Base-by-base conservation (phyloP, 768 basidiomycete species). In the Lactarius tabidus region DNA sequence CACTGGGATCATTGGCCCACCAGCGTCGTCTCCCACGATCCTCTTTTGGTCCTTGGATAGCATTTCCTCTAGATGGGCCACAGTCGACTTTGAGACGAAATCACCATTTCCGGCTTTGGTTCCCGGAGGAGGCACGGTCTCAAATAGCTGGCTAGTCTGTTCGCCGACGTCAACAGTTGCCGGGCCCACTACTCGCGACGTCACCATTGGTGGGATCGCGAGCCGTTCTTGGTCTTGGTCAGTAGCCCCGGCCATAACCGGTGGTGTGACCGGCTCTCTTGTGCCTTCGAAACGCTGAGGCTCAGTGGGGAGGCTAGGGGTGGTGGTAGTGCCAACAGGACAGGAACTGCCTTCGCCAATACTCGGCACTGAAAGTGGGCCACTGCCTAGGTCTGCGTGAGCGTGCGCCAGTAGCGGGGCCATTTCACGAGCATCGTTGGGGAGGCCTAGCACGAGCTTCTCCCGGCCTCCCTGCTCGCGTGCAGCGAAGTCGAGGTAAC, bases 401-500 rank as follows among this genome's bases (percentile, higher is more conserved):
- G 65, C 57, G 2, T 39, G 28, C 3, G 39, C 65, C 33, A 53
- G 3, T 15, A 66, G n/a, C 23, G 61, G 57, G 3, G 65, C 65
- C n/a, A 66, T 51, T 9, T 54, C 41, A 23, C 31, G 26, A 14
- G 56, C 41, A 26, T 66, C 65, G 12, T 66, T 33, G 31, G 65
- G 65, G 26, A 62, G 57, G 83, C 80, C 57, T 7, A 35, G 33
- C 28, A 66, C 65, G 66, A 83, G 74, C 72, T 82, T 84, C 33
- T 78, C 79, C 70, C 74, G 77, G 0, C 81, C 84, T 53, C 72
- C 75, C 35, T 81, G 76, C 65, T 74, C 69, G 61, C 68, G 62
- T 28, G 71, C 77, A 60, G 78, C 64, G n/a, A 73, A 69, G 57
- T 78, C 70, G 3, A 79, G 78, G 53, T 83, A 76, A 54, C 73